Evolutionary conservation across 164 flowering plant species (phyloP), one percentile per base, ranked within the genome.

Genomic region (Pachysandra terminalis): DNA sequence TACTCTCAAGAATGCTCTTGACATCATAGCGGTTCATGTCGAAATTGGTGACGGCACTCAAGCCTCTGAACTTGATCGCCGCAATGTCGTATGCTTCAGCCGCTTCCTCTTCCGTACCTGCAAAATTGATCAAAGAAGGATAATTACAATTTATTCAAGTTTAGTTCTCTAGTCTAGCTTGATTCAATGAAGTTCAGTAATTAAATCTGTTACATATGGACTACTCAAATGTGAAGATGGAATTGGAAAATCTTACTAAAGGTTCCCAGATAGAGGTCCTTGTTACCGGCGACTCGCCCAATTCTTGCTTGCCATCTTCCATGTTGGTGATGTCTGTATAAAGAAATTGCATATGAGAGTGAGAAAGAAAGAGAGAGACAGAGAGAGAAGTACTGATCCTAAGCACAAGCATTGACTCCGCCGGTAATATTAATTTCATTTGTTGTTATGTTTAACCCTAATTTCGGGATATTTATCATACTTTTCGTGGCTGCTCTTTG

Each of bases 241-340:
- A 45, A 13, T 45, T 10, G 10, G 17, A 45, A 45, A 1, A 32
- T 77, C 91, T 81, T 78, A 91, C 98, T 86, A 80, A 90, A 93
- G 64, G 98, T 94, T 77, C 98, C 98, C 69, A 94, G 75, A 81
- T 94, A 94, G 56, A 91, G 92, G 74, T 94, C 97, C 77, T 91
- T 91, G 89, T 91, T 94, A 56, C 98, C 97, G 0, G 98, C 96
- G 26, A 94, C 96, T 70, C 97, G 78, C 0, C 98, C 97, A 56
- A 94, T 94, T 78, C 98, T 83, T 1, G 98, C 98, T 73, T 94
- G 98, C 98, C 98, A 94, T 74, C 98, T 77, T 51, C 98, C 98
- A 71, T 94, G 98, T 65, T 94, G 96, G 70, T 94, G 97, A 78
- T 94, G 98, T 86, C 96, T 89, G 75, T 21, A 68, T 16, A 58